Percentiles rank a stretch among this genome's conserved stretches.
Conservation (phyloP, 208 protist species). For the Acanthamoeba royreba region DNA sequence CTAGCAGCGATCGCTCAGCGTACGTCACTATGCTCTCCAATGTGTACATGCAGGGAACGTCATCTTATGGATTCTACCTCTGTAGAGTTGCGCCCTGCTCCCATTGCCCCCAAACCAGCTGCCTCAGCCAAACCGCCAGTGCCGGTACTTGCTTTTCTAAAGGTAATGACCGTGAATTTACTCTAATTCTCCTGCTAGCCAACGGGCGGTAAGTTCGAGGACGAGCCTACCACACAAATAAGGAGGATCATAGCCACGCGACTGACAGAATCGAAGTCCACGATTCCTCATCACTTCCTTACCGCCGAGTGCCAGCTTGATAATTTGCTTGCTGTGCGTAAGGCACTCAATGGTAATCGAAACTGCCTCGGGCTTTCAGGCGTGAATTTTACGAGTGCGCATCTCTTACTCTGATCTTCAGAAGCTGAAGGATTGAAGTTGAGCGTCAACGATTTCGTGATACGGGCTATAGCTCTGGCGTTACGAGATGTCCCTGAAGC, state of each 20-base stretch:
- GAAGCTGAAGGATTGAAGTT: conserved; percentile 88
- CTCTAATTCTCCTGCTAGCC: background rate
- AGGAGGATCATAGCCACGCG: conserved; percentile 92
- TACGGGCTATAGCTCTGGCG: conserved; percentile 82
- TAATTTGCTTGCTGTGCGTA: conserved; percentile 87
- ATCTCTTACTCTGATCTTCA: too few species aligned
- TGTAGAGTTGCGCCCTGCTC: background rate
- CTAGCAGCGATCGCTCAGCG: background rate
- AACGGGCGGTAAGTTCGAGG: background rate
- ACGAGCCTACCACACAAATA: too few species aligned
- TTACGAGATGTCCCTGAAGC: conserved; percentile 86
- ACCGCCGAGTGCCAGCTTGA: conserved; percentile 90
- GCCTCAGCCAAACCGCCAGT: background rate
- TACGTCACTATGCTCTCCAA: background rate
- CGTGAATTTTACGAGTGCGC: too few species aligned
- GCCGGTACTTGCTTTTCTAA: background rate
- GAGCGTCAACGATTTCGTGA: conserved; percentile 97
- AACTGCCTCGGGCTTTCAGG: too few species aligned
- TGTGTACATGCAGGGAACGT: background rate
- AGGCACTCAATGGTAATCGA: background rate
- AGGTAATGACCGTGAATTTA: background rate
- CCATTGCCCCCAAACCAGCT: background rate
- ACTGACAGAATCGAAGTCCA: conserved; percentile 91
- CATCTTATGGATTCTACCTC: background rate
- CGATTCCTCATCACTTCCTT: conserved; percentile 95